Conservation (phyloP, 2,329 filamentous ascomycete species). For the Sporothrix mexicana region DNA sequence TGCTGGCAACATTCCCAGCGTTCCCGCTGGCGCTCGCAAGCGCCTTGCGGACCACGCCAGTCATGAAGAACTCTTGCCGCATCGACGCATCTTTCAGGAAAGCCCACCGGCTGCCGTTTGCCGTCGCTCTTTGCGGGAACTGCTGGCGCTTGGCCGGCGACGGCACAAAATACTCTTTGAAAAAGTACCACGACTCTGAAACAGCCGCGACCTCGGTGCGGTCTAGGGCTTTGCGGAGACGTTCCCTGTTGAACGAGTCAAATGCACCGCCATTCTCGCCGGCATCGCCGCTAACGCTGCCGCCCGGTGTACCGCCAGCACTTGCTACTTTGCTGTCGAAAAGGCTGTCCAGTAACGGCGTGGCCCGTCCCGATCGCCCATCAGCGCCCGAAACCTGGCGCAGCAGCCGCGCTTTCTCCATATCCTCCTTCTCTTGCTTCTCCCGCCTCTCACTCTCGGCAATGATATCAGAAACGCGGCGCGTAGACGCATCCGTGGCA, state of each 20-base stretch:
- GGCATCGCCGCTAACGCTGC: not conserved
- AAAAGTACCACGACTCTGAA: slow-evolving; percentile 58
- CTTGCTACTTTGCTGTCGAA: slow-evolving; percentile 35
- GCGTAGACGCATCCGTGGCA: slow-evolving; percentile 62
- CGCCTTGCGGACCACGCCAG: slow-evolving; percentile 65
- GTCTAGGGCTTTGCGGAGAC: slow-evolving; percentile 55
- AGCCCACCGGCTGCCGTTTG: slow-evolving; percentile 50
- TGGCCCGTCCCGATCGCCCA: slow-evolving; percentile 36
- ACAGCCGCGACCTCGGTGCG: slow-evolving; percentile 51
- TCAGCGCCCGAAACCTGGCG: slow-evolving; percentile 2
- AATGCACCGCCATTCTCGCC: slow-evolving; percentile 41
- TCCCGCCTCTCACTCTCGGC: slow-evolving; percentile 39
- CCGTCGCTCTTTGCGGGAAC: slow-evolving; percentile 49
- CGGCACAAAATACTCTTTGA: slow-evolving; percentile 46
- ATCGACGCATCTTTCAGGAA: slow-evolving; percentile 56
- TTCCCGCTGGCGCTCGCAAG: slow-evolving; percentile 40
- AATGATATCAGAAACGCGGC: slow-evolving; percentile 50
- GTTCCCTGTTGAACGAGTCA: slow-evolving; percentile 45
- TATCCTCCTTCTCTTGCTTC: not conserved
- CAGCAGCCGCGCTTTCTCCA: slow-evolving; percentile 31
- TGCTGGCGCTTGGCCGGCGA: slow-evolving; percentile 41
- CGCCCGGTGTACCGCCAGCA: not conserved
- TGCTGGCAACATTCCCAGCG: not conserved
- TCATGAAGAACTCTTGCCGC: slow-evolving; percentile 65
- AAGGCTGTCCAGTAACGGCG: slow-evolving; percentile 44